phyloP scores from a whole-genome alignment of 768 basidiomycete species.

The Albatrellus ellisii region DNA sequence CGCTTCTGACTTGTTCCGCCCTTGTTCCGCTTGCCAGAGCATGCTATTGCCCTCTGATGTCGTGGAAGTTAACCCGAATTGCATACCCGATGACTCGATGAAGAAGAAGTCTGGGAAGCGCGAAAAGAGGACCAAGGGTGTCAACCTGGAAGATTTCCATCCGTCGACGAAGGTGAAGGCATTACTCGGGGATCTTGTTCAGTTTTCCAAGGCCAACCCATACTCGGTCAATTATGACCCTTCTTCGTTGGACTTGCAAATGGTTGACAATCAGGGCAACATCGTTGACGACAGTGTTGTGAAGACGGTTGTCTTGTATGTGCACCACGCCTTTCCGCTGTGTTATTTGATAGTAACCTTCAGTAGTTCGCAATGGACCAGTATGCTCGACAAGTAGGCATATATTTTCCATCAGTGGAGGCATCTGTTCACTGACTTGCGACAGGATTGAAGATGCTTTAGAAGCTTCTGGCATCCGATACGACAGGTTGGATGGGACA shows the following conservation, averaged over 20 bases:
- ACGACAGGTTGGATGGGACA: slow-evolving; percentile 89
- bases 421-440: slow-evolving; percentile 3
- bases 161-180: slow-evolving; percentile 85
- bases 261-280: slow-evolving; percentile 64
- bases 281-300: slow-evolving; percentile 53
- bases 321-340: slow-evolving; percentile 6
- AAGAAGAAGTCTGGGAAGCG: slow-evolving; percentile 57
- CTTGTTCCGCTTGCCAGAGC: slow-evolving; percentile 71
- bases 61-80: slow-evolving; percentile 66
- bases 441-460: slow-evolving; percentile 80
- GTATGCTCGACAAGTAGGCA: slow-evolving; percentile 85
- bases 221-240: slow-evolving; percentile 83
- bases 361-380: slow-evolving; percentile 83
- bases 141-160: slow-evolving; percentile 38
- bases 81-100: slow-evolving; percentile 23
- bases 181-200: slow-evolving; percentile 66
- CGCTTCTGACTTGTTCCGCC: slow-evolving; percentile 35
- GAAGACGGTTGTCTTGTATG: slow-evolving; percentile 96
- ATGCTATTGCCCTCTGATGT: slow-evolving; percentile 60
- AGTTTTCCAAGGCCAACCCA: slow-evolving; percentile 76
- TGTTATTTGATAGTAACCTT: not conserved
- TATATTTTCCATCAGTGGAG: slow-evolving; percentile 9
- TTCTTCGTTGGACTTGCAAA: slow-evolving; percentile 53
- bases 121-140: slow-evolving; percentile 52
- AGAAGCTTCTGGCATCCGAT: slow-evolving; percentile 68